Evolutionary conservation across 495 filamentous ascomycete genomes (phyloP).

Genomic region (Thermochaetoides thermophila): DNA sequence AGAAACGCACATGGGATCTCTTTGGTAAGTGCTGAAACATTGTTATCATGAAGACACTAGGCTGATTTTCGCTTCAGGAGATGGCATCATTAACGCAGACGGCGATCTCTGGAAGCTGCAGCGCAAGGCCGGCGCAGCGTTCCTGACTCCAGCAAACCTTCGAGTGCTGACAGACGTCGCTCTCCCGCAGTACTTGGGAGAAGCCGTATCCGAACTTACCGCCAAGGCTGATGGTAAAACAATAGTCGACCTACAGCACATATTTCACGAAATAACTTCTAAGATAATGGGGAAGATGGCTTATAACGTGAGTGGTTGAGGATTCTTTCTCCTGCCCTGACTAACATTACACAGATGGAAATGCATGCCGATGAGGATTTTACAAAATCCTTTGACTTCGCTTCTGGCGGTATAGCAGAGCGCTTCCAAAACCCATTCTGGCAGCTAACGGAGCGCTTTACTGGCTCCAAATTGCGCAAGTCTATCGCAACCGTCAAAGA

Average conservation of each 20-base stretch:
- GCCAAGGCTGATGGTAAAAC: conserved; percentile 6
- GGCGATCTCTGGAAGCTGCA: conserved; percentile 46
- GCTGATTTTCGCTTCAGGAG: conserved; percentile 19
- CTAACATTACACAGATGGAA: conserved; percentile 32
- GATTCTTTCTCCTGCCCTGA: not conserved
- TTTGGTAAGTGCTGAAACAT: too few species aligned
- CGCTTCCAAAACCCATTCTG: conserved; percentile 49
- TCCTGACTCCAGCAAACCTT: conserved; percentile 41
- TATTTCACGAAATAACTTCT: conserved; percentile 46
- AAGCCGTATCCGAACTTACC: conserved; percentile 24
- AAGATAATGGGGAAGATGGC: conserved; percentile 46
- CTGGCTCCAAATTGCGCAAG: conserved; percentile 29
- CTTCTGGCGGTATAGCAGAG: conserved; percentile 41
- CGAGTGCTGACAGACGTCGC: conserved; percentile 39
- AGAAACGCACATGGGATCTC: conserved; percentile 40
- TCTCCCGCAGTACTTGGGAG: conserved; percentile 34
- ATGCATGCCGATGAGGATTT: conserved; percentile 44
- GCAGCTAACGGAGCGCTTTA: conserved; percentile 36
- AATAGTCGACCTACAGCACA: conserved; percentile 35
- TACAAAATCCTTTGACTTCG: conserved; percentile 40
- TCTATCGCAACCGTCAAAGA: conserved; percentile 31
- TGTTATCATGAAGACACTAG: too few species aligned
- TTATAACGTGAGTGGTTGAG: conserved; percentile 30
- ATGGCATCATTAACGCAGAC: conserved; percentile 49
- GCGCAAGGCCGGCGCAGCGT: conserved; percentile 42